phyloP scores from a whole-genome alignment of 1,284 basidiomycete genomes.

The Marasmius oreades region DNA sequence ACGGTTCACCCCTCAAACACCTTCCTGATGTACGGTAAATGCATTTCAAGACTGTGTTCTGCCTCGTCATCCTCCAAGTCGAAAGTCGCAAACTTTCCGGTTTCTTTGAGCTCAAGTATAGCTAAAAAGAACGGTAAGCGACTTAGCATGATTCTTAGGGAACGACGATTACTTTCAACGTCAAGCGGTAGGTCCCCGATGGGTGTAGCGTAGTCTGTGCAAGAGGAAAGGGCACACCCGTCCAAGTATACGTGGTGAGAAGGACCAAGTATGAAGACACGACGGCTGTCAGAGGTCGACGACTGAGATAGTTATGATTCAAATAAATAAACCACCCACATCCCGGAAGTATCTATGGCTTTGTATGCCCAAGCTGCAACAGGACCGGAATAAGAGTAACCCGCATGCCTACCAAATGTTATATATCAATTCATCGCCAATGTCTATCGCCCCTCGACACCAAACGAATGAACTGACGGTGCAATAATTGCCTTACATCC shows the following conservation, averaged over 20 bases:
- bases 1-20: constrained; percentile 71
- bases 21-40: constrained; percentile 89
- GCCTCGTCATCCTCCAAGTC: constrained; percentile 74
- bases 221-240: constrained; percentile 83
- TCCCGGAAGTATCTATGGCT: constrained; percentile 74
- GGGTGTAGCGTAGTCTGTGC: constrained; percentile 80
- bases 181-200: constrained; percentile 83
- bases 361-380: constrained; percentile 96
- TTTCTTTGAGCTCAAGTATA: constrained; percentile 63
- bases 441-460: no score
- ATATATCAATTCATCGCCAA: no score
- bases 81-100: constrained; percentile 76
- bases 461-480: constrained; percentile 57
- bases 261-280: constrained; percentile 93
- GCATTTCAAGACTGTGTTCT: constrained; percentile 99
- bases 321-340: constrained; percentile 49
- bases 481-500: constrained; percentile 92
- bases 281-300: constrained; percentile 52
- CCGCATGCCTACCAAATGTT: constrained; percentile 73
- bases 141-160: neutral
- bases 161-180: constrained; percentile 59
- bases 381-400: constrained; percentile 92
- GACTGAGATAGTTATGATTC: constrained; percentile 12
- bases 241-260: constrained; percentile 91
- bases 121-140: constrained; percentile 37